These are phyloP conservation scores for Metschnikowia henanensis DNA, from an alignment of 805 yeast genomes.

Conservation along the genomic window DNA sequence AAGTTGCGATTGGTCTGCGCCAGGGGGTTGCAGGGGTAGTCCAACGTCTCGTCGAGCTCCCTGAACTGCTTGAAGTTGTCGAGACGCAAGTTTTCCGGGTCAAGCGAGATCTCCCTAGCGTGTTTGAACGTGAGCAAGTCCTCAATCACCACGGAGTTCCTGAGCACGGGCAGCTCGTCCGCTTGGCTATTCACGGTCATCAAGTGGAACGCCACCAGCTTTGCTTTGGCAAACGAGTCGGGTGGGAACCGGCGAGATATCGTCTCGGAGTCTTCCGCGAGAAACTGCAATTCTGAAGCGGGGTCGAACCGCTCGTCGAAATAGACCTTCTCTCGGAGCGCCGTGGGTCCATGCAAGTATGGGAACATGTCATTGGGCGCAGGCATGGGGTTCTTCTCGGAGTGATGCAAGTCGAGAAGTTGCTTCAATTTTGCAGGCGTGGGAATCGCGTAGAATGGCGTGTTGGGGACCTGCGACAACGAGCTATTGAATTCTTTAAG, in stretches of 20 bases:
- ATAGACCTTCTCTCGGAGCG: conserved; percentile 28
- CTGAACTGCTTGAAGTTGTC: conserved; percentile 7
- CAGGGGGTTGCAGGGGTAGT: conserved; percentile 2
- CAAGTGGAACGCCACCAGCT: conserved; percentile 13
- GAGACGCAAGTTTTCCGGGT: conserved; percentile 7
- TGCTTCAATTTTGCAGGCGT: conserved; percentile 15
- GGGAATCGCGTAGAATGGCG: conserved; percentile 4
- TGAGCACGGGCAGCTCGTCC: conserved; percentile 13
- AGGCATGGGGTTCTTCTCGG: conserved; percentile 16
- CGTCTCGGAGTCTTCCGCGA: conserved; percentile 4
- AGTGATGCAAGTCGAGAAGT: conserved; percentile 21
- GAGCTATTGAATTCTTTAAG: conserved; percentile 8
- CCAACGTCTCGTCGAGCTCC: conserved; percentile 2
- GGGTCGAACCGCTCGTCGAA: conserved; percentile 21
- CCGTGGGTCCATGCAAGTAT: conserved; percentile 34
- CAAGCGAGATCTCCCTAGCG: not conserved
- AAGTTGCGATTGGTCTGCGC: conserved; percentile 29
- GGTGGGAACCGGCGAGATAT: conserved; percentile 8
- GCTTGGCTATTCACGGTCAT: conserved; percentile 17
- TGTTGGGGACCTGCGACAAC: conserved; percentile 2
- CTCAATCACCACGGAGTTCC: conserved; percentile 20
- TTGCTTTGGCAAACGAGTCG: conserved; percentile 7
- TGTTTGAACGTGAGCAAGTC: conserved; percentile 16
- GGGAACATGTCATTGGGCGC: conserved; percentile 27
- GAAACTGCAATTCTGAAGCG: conserved; percentile 10